These are phyloP conservation scores for Ceraceosorus guamensis DNA, from an alignment of 1,284 basidiomycete genomes.

Conservation along the genomic window DNA sequence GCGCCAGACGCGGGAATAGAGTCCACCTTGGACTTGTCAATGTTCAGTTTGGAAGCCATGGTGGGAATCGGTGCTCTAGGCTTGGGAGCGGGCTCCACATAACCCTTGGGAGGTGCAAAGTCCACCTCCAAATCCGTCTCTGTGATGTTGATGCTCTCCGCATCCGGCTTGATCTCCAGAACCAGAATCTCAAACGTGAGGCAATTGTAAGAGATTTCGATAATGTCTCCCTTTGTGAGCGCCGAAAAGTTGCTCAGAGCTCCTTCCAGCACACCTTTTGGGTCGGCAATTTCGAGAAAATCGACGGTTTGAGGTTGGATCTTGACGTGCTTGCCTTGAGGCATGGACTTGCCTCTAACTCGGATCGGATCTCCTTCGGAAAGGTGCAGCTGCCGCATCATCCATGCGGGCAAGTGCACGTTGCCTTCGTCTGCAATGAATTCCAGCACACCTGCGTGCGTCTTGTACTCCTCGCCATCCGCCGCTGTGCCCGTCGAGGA, in stretches of 20 bases:
- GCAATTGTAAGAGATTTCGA: slow-evolving; percentile 55
- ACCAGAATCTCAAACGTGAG: slow-evolving; percentile 91
- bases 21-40: slow-evolving; percentile 56
- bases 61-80: slow-evolving; percentile 70
- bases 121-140: slow-evolving; percentile 89
- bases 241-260: slow-evolving; percentile 85
- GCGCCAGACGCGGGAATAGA: slow-evolving; percentile 45
- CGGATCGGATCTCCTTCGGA: slow-evolving; percentile 92
- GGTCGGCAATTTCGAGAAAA: slow-evolving; percentile 82
- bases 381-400: slow-evolving; percentile 92
- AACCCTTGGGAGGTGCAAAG: slow-evolving; percentile 58
- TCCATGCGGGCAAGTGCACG: slow-evolving; percentile 95
- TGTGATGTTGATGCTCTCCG: slow-evolving; percentile 76
- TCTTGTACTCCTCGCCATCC: slow-evolving; percentile 49
- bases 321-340: slow-evolving; percentile 93
- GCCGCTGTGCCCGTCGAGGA: slow-evolving; percentile 64
- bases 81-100: slow-evolving; percentile 80
- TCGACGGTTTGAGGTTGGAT: slow-evolving; percentile 90
- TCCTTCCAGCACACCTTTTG: slow-evolving; percentile 93
- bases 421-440: slow-evolving; percentile 96
- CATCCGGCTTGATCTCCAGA: slow-evolving; percentile 76
- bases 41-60: slow-evolving; percentile 95
- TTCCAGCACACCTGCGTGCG: slow-evolving; percentile 94
- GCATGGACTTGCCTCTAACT: slow-evolving; percentile 75
- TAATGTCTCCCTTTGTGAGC: slow-evolving; percentile 51